Percentiles rank a stretch among this genome's conserved stretches.
phyloP scores from a whole-genome alignment of 768 basidiomycete genomes.

The Auricularia cornea region DNA sequence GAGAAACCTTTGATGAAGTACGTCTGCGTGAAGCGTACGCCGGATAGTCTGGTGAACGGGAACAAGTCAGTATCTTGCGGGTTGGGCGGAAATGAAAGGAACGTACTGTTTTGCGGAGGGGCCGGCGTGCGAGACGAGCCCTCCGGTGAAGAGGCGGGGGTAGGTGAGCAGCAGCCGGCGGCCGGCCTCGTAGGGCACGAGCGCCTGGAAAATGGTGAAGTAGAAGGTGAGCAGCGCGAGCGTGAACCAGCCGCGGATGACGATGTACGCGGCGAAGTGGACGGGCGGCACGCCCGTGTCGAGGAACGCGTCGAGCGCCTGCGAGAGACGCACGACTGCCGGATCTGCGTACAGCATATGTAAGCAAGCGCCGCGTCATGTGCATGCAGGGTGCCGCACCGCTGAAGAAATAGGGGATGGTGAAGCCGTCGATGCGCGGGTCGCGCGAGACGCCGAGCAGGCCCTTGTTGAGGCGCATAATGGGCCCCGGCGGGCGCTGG shows the following conservation, averaged over 20 bases:
- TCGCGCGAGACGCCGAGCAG: not conserved
- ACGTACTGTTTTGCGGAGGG: not conserved
- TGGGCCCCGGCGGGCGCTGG: not conserved
- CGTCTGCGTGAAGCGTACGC: slow-evolving; percentile 1
- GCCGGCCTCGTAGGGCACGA: slow-evolving; percentile 1
- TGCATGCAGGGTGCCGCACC: not conserved
- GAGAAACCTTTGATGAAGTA: slow-evolving; percentile 1
- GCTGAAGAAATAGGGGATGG: slow-evolving; percentile 8
- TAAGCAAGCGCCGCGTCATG: not conserved
- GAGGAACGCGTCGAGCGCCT: slow-evolving; percentile 2
- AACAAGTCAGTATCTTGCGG: no score
- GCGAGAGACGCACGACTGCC: slow-evolving; percentile 8
- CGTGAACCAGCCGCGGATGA: not conserved
- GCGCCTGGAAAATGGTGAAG: slow-evolving; percentile 4
- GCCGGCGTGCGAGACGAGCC: slow-evolving; percentile 1
- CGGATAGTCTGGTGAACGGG: not conserved
- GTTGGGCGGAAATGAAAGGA: not conserved
- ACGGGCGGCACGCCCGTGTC: not conserved
- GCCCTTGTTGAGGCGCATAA: not conserved
- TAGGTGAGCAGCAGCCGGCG: not conserved
- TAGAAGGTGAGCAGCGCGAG: slow-evolving; percentile 2
- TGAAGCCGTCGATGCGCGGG: slow-evolving; percentile 1
- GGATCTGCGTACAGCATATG: not conserved
- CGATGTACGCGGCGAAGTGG: slow-evolving; percentile 7
- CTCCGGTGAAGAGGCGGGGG: slow-evolving; percentile 2